Evolutionary conservation across 441 rosid species (phyloP), one percentile per base, ranked within the genome.

Genomic region (Jatropha podagrica): DNA sequence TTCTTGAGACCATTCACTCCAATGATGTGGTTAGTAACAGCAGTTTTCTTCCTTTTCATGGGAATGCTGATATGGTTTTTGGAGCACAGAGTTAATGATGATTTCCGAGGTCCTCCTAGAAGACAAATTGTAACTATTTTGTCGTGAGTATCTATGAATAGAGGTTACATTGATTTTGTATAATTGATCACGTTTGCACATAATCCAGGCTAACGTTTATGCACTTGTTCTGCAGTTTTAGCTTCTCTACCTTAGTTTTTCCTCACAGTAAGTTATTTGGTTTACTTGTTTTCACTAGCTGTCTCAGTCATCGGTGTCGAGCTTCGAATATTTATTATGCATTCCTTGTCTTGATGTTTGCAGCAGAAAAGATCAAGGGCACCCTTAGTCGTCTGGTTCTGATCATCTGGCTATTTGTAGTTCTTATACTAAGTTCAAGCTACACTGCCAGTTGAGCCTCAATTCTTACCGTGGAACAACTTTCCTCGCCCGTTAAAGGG

Each of bases 201-300:
- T 7, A 7, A 26, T 5, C 2, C 32, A 32, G 12, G 32, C 37
- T 59, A 23, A 59, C 38, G 23, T 59, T 59, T 26, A 20, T 59
- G 37, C 37, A 1, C 13, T 23, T 11, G 37, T 23, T 6, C 40
- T 85, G 86, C 92, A 94, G 98, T 97, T 95, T 92, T 80, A 92
- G 97, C 85, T 92, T 95, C 80, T 95, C 98, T 60, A 95, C 97
- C 40, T 88, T 88, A 89, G 92, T 95, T 86, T 92, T 88, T 51
- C 80, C 97, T 18, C 97, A 95, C 61, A 90, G 98, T 92, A 88
- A 91, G 97, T 78, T 12, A 23, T 37, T 18, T 59, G 14, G 9
- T 59, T 59, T 20, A 26, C 37, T 59, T 23, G 37, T 59, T 37
- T 59, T 59, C 2, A 27, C 23, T 49, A 4, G 3, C 48, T 32